Base-by-base conservation (phyloP, 176 grass and related monocot species). In the Triticum urartu region DNA sequence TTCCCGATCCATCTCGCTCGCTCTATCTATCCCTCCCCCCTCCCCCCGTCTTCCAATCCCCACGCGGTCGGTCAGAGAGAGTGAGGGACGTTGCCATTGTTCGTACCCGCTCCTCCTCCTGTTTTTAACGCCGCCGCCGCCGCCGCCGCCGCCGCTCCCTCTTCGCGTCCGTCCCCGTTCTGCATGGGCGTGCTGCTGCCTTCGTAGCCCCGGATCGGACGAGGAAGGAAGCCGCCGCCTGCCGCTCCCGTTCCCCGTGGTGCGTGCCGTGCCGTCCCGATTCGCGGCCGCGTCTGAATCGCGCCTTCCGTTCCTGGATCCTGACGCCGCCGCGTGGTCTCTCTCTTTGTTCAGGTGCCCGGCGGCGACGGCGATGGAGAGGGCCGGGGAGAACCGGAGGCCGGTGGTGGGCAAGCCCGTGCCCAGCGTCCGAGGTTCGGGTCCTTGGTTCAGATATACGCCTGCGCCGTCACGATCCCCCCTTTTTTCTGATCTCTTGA, bases 331-430 rank as follows among this genome's bases (percentile, higher is more conserved):
- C 30, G n/a, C 33, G 33, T 65, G 8, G 35, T 61, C 40, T 73
- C 1, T 42, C 2, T 54, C 5, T 26, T 26, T 88, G 61, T 59
- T 84, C 67, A 72, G 71, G 45, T 80, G 79, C 38, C 63, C 87
- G 82, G 81, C 61, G 38, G 64, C 79, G 72, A 22, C 75, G 74
- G 72, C 22, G 68, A 97, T 92, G 95, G 90, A 90, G 82, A 87
- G 60, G 79, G 84, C 69, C 32, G 75, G 83, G 7, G 89, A 93
- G 89, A 97, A 97, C 75, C 28, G 79, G 58, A 84, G 84, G 65
- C n/a, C 67, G 15, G 64, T 11, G 86, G 64, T 5, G 52, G 71
- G n/a, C n/a, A 83, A 69, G 66, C 52, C 71, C 75, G 78, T 12
- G 47, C 56, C 81, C 22, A 2, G 82, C 79, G 64, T 58, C 75